Base-by-base conservation (phyloP, 768 basidiomycete species). In the Aureoboletus auriporus region DNA sequence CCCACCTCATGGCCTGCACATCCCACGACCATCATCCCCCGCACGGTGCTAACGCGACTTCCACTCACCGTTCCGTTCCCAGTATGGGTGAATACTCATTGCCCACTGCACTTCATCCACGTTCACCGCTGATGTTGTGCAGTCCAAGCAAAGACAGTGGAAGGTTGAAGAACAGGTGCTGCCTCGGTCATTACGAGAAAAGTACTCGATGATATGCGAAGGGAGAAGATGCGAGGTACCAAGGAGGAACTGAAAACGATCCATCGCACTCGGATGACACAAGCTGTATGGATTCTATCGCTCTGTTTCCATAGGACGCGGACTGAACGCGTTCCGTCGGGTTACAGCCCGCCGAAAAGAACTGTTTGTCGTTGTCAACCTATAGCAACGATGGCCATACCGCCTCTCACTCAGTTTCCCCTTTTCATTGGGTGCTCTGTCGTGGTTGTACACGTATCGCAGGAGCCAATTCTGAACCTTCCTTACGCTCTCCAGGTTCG, bases 401-500 rank as follows among this genome's bases (percentile, higher is more conserved):
- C 87, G 11, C 74, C 80, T 1, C 59, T 86, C 42, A 74, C 79
- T 6, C 89, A 91, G 61, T 69, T 89, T 11, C 87, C 88, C 9
- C 67, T 89, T 9, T 91, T 91, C 64, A 67, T 89, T 41, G 70
- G 78, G n/a, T 73, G 81, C 41, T 83, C 83, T 10, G 64, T 83
- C 53, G 64, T 80, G 40, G 71, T 91, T 39, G 71, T 71, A 41
- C 72, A 75, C 26, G 70, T 82, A 14, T 78, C 84, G 1, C 66
- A 74, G 47, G 66, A 77, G 33, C 85, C 86, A 86, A 88, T 67
- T 79, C 83, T 2, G 89, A 92, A 63, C 77, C 84, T 7, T 91
- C 68, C 62, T 89, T 33, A 85, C 86, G 0, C 74, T 92, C 34
- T 78, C 85, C 6, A 82, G 83, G 4, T 69, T 91, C 42, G 71